These are phyloP conservation scores for Pichia sporocuriosa DNA, from an alignment of 805 yeast species.

Conservation along the genomic window DNA sequence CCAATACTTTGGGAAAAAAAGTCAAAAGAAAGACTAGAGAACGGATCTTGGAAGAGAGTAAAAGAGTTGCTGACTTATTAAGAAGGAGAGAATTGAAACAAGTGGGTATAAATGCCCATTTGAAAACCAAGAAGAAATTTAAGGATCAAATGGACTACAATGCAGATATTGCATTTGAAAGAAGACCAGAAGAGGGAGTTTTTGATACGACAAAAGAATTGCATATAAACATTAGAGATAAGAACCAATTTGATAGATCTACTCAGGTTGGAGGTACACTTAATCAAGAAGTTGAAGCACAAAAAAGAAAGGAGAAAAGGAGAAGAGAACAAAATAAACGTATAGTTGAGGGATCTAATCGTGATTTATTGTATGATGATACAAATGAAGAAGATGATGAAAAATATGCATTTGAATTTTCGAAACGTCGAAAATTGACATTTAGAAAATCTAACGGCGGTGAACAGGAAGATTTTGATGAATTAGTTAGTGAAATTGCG, in stretches of 20 bases:
- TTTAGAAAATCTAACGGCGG: background rate
- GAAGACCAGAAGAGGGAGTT: conserved; percentile 56
- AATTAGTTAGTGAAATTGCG: conserved; percentile 6
- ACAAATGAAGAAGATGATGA: conserved; percentile 1
- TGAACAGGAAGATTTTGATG: conserved; percentile 4
- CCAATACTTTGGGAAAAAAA: conserved; percentile 90
- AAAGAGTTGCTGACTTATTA: conserved; percentile 67
- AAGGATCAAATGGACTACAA: conserved; percentile 71
- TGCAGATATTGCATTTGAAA: conserved; percentile 76
- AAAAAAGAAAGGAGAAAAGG: conserved; percentile 17
- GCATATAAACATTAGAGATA: conserved; percentile 18
- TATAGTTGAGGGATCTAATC: conserved; percentile 1
- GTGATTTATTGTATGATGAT: background rate
- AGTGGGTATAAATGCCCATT: conserved; percentile 55
- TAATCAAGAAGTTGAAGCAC: conserved; percentile 31
- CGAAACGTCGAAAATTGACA: conserved; percentile 11
- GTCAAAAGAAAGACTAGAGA: conserved; percentile 88
- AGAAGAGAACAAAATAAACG: conserved; percentile 10
- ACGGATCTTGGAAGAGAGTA: conserved; percentile 70
- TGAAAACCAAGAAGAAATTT: conserved; percentile 47
- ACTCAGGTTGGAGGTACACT: conserved; percentile 42
- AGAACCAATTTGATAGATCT: conserved; percentile 35
- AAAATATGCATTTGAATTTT: conserved; percentile 5
- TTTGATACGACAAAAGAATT: conserved; percentile 63
- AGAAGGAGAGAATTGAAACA: conserved; percentile 75